A percentile compares a stretch with the other conserved stretches of the same genome.
phyloP scores from a whole-genome alignment of 2,329 filamentous ascomycete genomes.

The Aureobasidium melanogenum region DNA sequence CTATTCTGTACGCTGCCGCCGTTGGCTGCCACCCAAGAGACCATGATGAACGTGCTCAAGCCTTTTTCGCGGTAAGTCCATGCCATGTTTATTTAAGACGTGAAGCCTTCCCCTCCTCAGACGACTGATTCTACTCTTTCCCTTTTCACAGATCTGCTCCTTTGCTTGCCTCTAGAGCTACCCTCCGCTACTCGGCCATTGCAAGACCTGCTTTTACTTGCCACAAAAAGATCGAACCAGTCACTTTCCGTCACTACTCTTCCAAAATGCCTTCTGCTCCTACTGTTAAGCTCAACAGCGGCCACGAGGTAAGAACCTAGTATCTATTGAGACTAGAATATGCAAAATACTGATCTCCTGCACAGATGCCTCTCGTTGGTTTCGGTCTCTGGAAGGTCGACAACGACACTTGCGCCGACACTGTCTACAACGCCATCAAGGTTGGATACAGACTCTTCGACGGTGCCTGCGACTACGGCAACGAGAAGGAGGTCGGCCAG shows the following conservation, averaged over 20 bases:
- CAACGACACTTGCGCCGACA: slow-evolving; percentile 62
- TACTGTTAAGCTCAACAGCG: slow-evolving; percentile 29
- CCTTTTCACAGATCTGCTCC: slow-evolving; percentile 12
- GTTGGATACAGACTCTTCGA: slow-evolving; percentile 53
- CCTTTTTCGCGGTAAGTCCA: slow-evolving; percentile 9
- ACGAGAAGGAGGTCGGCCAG: slow-evolving; percentile 69
- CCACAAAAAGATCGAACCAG: background rate
- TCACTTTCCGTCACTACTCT: slow-evolving; percentile 8
- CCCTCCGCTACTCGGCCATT: background rate
- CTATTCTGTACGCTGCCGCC: slow-evolving; percentile 6
- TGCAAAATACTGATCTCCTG: background rate
- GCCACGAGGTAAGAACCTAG: slow-evolving; percentile 23
- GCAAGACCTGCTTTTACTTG: slow-evolving; percentile 6
- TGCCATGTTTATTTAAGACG: background rate
- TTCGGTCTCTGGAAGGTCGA: slow-evolving; percentile 80
- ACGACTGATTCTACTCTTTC: slow-evolving; percentile 10
- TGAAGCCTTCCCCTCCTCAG: slow-evolving; percentile 1
- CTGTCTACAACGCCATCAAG: slow-evolving; percentile 65
- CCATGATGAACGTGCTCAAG: slow-evolving; percentile 13
- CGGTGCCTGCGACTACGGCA: slow-evolving; percentile 64
- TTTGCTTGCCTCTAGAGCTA: slow-evolving; percentile 1
- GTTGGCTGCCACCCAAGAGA: slow-evolving; percentile 5
- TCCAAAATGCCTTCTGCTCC: slow-evolving; percentile 23
- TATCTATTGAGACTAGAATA: no score
- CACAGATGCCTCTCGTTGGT: slow-evolving; percentile 63